phyloP scores from a whole-genome alignment of 441 rosid genomes.

The Erodium texanum region DNA sequence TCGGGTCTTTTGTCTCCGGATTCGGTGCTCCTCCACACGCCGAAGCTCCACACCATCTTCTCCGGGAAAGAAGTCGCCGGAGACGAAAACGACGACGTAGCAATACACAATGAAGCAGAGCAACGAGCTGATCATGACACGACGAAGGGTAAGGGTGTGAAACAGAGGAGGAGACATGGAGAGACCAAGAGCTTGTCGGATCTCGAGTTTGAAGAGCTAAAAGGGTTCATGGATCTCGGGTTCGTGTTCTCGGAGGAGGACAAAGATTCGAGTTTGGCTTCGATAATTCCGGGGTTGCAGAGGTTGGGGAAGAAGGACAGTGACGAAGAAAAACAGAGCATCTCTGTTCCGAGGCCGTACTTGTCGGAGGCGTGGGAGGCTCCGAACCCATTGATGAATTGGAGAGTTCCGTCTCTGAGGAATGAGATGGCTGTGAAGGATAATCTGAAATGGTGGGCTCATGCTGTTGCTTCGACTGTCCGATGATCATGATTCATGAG shows the following conservation, averaged over 20 bases:
- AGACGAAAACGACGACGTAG: slow-evolving; percentile 11
- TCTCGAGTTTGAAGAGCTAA: slow-evolving; percentile 57
- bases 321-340: slow-evolving; percentile 13
- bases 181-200: slow-evolving; percentile 48
- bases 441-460: too few relatives aligned
- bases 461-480: too few relatives aligned
- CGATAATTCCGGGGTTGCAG: slow-evolving; percentile 65
- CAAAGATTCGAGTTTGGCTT: slow-evolving; percentile 52
- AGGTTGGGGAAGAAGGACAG: slow-evolving; percentile 33
- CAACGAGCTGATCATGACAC: background rate
- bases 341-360: slow-evolving; percentile 35
- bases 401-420: slow-evolving; percentile 12
- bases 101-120: background rate
- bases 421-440: too few relatives aligned
- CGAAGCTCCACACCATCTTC: slow-evolving; percentile 30
- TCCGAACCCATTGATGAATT: slow-evolving; percentile 12
- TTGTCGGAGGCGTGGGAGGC: slow-evolving; percentile 2
- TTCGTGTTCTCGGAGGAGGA: slow-evolving; percentile 72
- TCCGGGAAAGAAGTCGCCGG: slow-evolving; percentile 36
- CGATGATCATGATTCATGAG: too few relatives aligned
- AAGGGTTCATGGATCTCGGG: slow-evolving; percentile 87
- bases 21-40: slow-evolving; percentile 39
- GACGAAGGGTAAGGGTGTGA: background rate
- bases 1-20: slow-evolving; percentile 32
- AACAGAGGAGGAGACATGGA: slow-evolving; percentile 21